Conservation (phyloP, 192 early-diverging fungal species). For the Umbelopsis ramanniana region DNA sequence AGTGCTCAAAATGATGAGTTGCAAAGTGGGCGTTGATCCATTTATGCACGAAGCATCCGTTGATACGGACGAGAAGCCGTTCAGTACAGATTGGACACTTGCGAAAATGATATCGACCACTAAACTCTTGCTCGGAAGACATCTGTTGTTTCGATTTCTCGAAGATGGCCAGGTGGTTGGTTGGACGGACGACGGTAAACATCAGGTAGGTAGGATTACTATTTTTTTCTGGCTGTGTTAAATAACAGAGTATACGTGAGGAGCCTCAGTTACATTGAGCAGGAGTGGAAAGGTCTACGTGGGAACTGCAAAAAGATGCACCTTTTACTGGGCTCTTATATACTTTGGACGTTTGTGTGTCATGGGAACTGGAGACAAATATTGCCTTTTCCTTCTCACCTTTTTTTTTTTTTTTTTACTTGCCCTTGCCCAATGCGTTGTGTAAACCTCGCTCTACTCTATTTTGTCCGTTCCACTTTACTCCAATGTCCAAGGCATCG, state of each 20-base stretch:
- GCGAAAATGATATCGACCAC: slow-evolving; percentile 24
- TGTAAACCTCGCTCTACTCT: neutral
- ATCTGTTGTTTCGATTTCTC: slow-evolving; percentile 5
- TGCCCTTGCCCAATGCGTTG: slow-evolving; percentile 22
- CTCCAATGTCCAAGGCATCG: neutral
- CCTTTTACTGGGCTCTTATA: neutral
- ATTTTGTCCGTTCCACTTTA: neutral
- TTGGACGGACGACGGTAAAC: slow-evolving; percentile 5
- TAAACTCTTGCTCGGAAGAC: slow-evolving; percentile 3
- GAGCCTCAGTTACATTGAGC: slow-evolving; percentile 10
- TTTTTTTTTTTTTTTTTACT: too few relatives aligned
- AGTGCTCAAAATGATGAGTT: slow-evolving; percentile 24
- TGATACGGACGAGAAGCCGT: slow-evolving; percentile 31
- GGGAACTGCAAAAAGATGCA: neutral
- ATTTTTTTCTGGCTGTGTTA: neutral
- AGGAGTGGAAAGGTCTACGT: neutral
- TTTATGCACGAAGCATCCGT: slow-evolving; percentile 33
- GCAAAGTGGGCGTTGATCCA: slow-evolving; percentile 34
- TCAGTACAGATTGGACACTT: slow-evolving; percentile 35
- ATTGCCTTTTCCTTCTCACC: neutral
- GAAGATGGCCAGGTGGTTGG: neutral
- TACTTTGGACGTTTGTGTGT: neutral
- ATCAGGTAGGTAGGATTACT: neutral
- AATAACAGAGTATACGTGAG: slow-evolving; percentile 2
- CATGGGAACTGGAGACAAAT: slow-evolving; percentile 18